Percentiles rank a stretch among this genome's conserved stretches.
Evolutionary conservation across 768 basidiomycete genomes (phyloP).

Genomic region (Leccinellum albellum): DNA sequence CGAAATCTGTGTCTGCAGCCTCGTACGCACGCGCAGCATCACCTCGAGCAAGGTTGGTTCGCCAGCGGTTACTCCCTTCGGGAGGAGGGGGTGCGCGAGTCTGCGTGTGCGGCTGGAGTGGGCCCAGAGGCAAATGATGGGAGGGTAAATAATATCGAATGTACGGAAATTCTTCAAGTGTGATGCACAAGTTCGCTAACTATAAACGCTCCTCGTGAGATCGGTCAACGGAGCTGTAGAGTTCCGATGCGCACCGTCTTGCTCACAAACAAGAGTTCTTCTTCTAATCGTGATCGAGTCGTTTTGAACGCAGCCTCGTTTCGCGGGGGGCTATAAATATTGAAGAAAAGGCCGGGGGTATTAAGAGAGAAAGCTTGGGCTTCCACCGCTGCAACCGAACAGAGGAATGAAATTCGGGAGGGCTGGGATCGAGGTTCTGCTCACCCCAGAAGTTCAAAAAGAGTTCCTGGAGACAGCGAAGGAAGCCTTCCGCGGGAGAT

Average conservation of each 20-base stretch:
- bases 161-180: constrained; percentile 87
- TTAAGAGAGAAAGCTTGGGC: constrained; percentile 81
- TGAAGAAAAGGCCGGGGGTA: constrained; percentile 79
- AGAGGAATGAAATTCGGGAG: constrained; percentile 2
- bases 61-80: constrained; percentile 68
- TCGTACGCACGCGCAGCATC: constrained; percentile 65
- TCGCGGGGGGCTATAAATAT: constrained; percentile 81
- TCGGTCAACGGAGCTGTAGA: not conserved
- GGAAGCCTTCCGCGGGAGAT: constrained; percentile 71
- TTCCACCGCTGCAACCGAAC: constrained; percentile 61
- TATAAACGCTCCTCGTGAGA: constrained; percentile 25
- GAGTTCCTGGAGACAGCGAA: constrained; percentile 79
- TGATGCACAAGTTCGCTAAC: constrained; percentile 88
- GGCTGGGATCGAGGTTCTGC: constrained; percentile 25
- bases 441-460: constrained; percentile 92
- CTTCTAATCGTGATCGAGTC: constrained; percentile 75
- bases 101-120: constrained; percentile 64
- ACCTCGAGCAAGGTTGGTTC: constrained; percentile 76
- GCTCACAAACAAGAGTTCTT: constrained; percentile 76
- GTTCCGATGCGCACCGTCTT: constrained; percentile 49
- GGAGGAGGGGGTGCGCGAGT: constrained; percentile 64
- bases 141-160: constrained; percentile 90
- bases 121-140: constrained; percentile 78
- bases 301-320: constrained; percentile 61
- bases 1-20: constrained; percentile 68